These are phyloP conservation scores for Gossypium mustelinum DNA, from an alignment of 345 rosid genomes.

Conservation along the genomic window DNA sequence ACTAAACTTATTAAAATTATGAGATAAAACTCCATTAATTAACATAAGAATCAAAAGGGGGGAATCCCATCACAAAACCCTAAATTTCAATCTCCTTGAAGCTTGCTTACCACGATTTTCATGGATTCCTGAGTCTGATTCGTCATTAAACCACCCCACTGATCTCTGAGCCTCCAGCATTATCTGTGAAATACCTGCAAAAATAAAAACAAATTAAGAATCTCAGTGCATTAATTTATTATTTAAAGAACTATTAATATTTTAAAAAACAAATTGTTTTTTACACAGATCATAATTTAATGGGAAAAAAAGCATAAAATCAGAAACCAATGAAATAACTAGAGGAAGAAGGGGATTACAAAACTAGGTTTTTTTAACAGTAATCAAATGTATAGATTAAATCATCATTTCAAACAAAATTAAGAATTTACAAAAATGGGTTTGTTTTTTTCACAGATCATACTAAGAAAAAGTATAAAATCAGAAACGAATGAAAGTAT, in stretches of 20 bases:
- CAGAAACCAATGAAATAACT: neutral
- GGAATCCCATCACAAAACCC: constrained; percentile 1
- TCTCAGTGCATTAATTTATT: neutral
- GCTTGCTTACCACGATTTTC: neutral
- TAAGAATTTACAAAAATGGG: neutral
- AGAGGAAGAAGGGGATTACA: neutral
- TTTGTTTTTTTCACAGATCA: neutral
- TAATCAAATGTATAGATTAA: neutral
- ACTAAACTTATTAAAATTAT: neutral
- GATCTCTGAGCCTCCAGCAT: constrained; percentile 12
- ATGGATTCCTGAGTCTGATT: neutral
- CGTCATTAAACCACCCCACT: constrained; percentile 2
- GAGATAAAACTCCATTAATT: neutral
- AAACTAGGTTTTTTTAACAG: neutral
- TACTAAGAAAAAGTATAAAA: no score
- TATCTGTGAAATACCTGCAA: constrained; percentile 8
- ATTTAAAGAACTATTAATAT: no score
- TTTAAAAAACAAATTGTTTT: no score
- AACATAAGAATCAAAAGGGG: neutral
- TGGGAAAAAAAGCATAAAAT: neutral
- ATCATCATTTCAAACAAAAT: neutral
- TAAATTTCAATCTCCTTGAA: constrained; percentile 2
- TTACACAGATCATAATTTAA: no score
- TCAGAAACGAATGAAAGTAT: neutral
- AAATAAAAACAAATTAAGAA: neutral